Base-by-base conservation (phyloP, 2,329 filamentous ascomycete species). In the Botrytis byssoidea region DNA sequence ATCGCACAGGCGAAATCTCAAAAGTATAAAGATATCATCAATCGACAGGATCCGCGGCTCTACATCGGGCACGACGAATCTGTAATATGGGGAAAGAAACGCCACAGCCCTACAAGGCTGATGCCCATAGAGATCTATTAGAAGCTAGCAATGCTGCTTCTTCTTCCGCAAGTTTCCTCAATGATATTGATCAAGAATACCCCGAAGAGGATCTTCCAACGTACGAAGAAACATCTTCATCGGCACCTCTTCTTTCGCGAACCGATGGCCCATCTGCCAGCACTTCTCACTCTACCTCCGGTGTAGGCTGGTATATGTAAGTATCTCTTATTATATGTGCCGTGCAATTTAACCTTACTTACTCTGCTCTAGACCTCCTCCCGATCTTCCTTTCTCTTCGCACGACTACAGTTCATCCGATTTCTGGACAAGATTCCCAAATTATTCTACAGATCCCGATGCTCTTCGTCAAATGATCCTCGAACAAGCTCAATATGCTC, bases 401-500 rank as follows among this genome's bases (percentile, higher is more conserved):
- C 75, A 79, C 64, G 77, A 79, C 48, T 70, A 75, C 20, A 74
- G 73, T 40, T 67, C 69, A n/a, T 70, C 72, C 44, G 78, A 79
- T 68, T 75, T 78, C 35, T 76, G 76, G 44, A 81, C 80, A 3
- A 75, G 75, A 22, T 79, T 79, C 65, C 77, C 79, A 29, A 74
- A 75, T 55, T 81, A 78, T 70, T 79, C 78, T 3, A 79, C 70
- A 2, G 70, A 77, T 22, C 55, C 76, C 5, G 42, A 76, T 46
- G 68, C 65, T 37, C 79, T 81, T 35, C 76, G 75, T 55, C 32
- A 72, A 0, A 76, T 80, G 77, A 79, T 81, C 63, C 66, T 64
- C 14, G 70, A 76, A 59, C 80, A 81, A 75, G 76, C 77, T 14
- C 40, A 60, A 22, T 81, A 77, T 64, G 77, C 79, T 16, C 79